Base-by-base conservation (phyloP, 2,329 filamentous ascomycete genomes). In the Penicillium aurantiogriseum region DNA sequence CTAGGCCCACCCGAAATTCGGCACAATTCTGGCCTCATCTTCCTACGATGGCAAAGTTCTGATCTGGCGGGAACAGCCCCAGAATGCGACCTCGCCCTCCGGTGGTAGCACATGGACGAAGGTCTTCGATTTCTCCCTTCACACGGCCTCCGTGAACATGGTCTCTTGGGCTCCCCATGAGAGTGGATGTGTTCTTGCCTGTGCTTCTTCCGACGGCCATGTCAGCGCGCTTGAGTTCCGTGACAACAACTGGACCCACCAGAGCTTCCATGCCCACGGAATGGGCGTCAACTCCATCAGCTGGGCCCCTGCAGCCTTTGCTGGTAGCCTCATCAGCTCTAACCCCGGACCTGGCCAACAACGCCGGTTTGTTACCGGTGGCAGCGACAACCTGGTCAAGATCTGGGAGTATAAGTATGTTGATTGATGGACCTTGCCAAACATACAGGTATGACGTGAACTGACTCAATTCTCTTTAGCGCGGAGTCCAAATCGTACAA, bases 141-240 rank as follows among this genome's bases (percentile, higher is more conserved):
- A 97, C 85, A 96, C 93, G 75, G 93, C 93, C 49, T 94, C 89
- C 51, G 94, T 99, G 70, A 99, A 99, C 81, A 90, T 95, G 69
- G 91, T 99, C 49, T 88, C 92, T 35, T 99, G 94, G 94, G 90
- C 92, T n/a, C 94, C 94, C 0, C 93, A 97, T 71, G 94, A 97
- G 78, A 89, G 89, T 13, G 94, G 94, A 69, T 97, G 94, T 76
- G 85, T 97, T 51, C 88, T 99, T 53, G 94, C 94, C 54, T 96
- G 92, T 76, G 94, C 94, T 48, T 95, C 90, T 10, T 95, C 90
- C 17, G 94, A 99, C 74, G 94, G 94, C 71, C 89, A 90, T 74
- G 92, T 97, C 68, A 91, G 87, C 67, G 92, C 97, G 4, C 86
- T 99, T 71, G 94, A 97, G 76, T 97, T 99, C 82, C 92, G 93